Conservation (phyloP, 257 asterid genomes). For the Anisodus acutangulus region DNA sequence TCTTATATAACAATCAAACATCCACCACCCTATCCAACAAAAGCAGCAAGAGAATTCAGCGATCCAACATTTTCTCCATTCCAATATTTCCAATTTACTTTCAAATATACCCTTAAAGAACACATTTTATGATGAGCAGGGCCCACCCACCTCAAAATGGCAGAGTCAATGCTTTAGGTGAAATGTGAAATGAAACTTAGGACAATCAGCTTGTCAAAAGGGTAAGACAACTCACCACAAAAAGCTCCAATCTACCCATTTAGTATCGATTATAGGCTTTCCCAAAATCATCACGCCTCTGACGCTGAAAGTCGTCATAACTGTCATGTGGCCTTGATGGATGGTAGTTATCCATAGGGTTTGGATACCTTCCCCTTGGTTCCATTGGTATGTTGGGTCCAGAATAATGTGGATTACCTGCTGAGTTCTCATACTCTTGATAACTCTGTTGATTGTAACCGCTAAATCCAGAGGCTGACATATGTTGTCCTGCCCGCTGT, state of each 20-base stretch:
- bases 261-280: slow-evolving; percentile 71
- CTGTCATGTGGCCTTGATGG: slow-evolving; percentile 69
- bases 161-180: not conserved
- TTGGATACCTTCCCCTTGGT: slow-evolving; percentile 68
- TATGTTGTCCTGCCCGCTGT: slow-evolving; percentile 50
- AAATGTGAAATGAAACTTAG: slow-evolving; percentile 19
- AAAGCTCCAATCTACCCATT: slow-evolving; percentile 46
- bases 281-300: slow-evolving; percentile 72
- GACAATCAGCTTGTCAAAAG: slow-evolving; percentile 31
- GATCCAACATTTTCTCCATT: slow-evolving; percentile 20
- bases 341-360: slow-evolving; percentile 61
- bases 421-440: slow-evolving; percentile 56
- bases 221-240: slow-evolving; percentile 72
- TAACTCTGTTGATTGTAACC: slow-evolving; percentile 58
- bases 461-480: slow-evolving; percentile 59
- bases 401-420: slow-evolving; percentile 59
- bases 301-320: slow-evolving; percentile 69
- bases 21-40: slow-evolving; percentile 36
- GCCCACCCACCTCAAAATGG: not conserved
- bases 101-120: not conserved
- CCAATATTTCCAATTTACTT: slow-evolving; percentile 6
- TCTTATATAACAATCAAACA: slow-evolving; percentile 39
- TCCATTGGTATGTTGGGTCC: slow-evolving; percentile 57
- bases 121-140: not conserved
- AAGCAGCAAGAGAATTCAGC: slow-evolving; percentile 34